Base-by-base conservation (phyloP, 148 eudicot species). In the Rhododendron molle region DNA sequence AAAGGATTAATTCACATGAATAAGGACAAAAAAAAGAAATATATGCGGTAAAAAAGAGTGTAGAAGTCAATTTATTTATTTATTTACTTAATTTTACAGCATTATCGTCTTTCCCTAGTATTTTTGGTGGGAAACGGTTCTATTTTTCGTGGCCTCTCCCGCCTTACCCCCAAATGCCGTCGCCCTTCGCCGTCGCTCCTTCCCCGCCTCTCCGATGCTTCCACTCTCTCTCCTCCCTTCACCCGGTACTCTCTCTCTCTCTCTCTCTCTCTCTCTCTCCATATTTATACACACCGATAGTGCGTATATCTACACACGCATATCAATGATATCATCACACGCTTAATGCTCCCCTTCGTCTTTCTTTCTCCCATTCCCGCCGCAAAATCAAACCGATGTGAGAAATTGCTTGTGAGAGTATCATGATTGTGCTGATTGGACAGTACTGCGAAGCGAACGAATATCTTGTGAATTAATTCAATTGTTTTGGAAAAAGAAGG, bases 121-220 rank as follows among this genome's bases (percentile, higher is more conserved):
- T 38, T 34, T 78, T 46, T n/a, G 56, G 54, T 81, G 44, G 30
- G 71, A 81, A 58, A 71, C 71, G 47, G 69, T 58, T 60, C 36
- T 38, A 12, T 15, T 23, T 78, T 38, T 26, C 44, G 69, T 86
- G 78, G 67, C 65, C 83, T 30, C 65, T 80, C 67, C 65, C 50
- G 72, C 69, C 81, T 16, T 30, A 15, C 52, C 34, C 15, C 26
- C 23, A 67, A 83, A 91, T 91, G 93, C 87, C 89, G 74, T 60
- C 90, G 20, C 85, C 86, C 84, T 86, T 91, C 87, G 83, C 90
- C 83, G 73, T 79, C 18, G 44, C 90, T 13, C 77, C 90, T 26
- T 60, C 81, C 30, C 80, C 85, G 52, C 81, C 86, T 77, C 88
- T 71, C 77, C 83, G 30, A 49, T 86, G 47, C 50, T 23, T 80